These are phyloP conservation scores for Solanum infundibuliforme DNA, from an alignment of 257 asterid genomes.

Conservation along the genomic window DNA sequence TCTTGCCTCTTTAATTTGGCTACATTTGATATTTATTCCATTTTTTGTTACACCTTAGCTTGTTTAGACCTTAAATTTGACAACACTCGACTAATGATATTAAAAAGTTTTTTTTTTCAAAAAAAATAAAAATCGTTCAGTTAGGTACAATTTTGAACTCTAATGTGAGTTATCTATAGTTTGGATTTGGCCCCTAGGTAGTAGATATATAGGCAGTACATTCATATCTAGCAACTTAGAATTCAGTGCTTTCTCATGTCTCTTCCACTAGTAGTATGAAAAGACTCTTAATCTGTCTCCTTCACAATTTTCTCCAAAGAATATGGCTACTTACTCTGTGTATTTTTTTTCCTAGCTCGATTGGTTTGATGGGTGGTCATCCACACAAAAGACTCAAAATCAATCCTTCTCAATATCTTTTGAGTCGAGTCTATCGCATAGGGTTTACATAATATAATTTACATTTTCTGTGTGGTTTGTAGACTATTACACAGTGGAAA, in stretches of 20 bases:
- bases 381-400: no score
- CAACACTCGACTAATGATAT: background rate
- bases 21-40: background rate
- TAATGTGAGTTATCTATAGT: background rate
- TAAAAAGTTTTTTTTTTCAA: no score
- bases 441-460: background rate
- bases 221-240: background rate
- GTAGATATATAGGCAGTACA: background rate
- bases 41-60: background rate
- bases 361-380: background rate
- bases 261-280: background rate
- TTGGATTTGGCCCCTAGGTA: constrained; percentile 15
- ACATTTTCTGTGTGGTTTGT: background rate
- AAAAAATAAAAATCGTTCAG: background rate
- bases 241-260: background rate
- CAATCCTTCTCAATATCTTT: no score
- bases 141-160: background rate
- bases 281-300: background rate
- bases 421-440: background rate
- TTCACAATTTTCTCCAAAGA: background rate
- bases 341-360: no score
- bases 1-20: background rate
- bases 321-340: background rate
- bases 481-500: background rate
- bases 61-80: background rate